These are phyloP conservation scores for Hymenotorrendiella dingleyae DNA, from an alignment of 2,329 filamentous ascomycete species.

Conservation along the genomic window DNA sequence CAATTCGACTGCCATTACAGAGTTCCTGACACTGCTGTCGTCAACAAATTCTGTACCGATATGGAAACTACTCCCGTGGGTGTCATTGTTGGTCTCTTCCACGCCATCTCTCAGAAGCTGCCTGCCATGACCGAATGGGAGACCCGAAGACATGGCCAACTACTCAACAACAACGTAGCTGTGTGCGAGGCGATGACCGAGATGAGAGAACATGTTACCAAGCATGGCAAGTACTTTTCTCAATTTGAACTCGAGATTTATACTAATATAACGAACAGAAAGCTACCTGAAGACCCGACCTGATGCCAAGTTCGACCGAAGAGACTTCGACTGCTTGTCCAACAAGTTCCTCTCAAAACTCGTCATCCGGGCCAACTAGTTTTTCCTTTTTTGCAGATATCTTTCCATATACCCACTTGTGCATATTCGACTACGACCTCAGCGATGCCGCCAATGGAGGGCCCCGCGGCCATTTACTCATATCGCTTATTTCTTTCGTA, in stretches of 20 bases:
- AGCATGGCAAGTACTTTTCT: constrained; percentile 75
- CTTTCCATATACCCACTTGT: constrained; percentile 27
- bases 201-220: constrained; percentile 84
- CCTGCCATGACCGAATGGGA: constrained; percentile 93
- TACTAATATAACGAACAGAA: constrained; percentile 49
- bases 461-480: constrained; percentile 6
- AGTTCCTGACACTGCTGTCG: constrained; percentile 73
- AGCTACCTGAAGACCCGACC: constrained; percentile 72
- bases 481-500: constrained; percentile 23
- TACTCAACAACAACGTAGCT: constrained; percentile 83
- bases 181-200: constrained; percentile 96
- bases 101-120: constrained; percentile 94
- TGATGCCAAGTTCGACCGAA: constrained; percentile 77
- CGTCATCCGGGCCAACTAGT: constrained; percentile 86
- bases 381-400: constrained; percentile 18
- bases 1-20: constrained; percentile 98
- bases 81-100: constrained; percentile 94
- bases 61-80: constrained; percentile 96
- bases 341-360: constrained; percentile 97
- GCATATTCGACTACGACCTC: constrained; percentile 27
- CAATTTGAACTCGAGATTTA: neutral
- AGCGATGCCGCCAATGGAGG: constrained; percentile 24
- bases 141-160: constrained; percentile 80
- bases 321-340: constrained; percentile 90
- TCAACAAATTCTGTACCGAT: constrained; percentile 91